Conservation (phyloP, 352 stramenopile genomes). For the Phytopythium kandeliae region DNA sequence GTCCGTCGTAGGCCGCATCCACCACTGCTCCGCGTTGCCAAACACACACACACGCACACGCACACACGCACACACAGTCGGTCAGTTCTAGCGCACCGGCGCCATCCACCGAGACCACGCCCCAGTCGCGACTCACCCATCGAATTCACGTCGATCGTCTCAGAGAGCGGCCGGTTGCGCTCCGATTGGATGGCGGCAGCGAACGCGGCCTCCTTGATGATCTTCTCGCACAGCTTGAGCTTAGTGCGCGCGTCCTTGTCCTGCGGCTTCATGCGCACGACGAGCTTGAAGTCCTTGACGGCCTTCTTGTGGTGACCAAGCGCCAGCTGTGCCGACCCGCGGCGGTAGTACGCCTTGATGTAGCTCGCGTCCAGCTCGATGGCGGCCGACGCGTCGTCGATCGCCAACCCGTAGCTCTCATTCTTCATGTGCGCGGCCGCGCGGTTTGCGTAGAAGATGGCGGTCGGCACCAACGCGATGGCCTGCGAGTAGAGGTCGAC, state of each 20-base stretch:
- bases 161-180: conserved; percentile 87
- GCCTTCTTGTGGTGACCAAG: conserved; percentile 96
- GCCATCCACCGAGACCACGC: no score
- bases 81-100: no score
- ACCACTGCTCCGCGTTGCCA: conserved; percentile 34
- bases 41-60: neutral
- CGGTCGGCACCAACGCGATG: conserved; percentile 83
- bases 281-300: conserved; percentile 96
- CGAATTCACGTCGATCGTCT: conserved; percentile 89
- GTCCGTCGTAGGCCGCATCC: conserved; percentile 76
- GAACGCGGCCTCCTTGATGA: conserved; percentile 95
- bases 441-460: conserved; percentile 93
- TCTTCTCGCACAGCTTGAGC: conserved; percentile 96
- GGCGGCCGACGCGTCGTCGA: conserved; percentile 93
- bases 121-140: conserved; percentile 31
- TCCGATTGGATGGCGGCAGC: conserved; percentile 95
- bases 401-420: conserved; percentile 98
- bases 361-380: conserved; percentile 94
- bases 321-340: conserved; percentile 95
- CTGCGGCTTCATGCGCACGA: conserved; percentile 94
- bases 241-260: conserved; percentile 92
- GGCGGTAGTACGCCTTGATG: conserved; percentile 98
- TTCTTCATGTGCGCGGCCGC: conserved; percentile 97
- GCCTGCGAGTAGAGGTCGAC: conserved; percentile 88
- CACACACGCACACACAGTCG: no score